phyloP scores from a whole-genome alignment of 2,329 filamentous ascomycete species.

The Elsinoe fawcettii region DNA sequence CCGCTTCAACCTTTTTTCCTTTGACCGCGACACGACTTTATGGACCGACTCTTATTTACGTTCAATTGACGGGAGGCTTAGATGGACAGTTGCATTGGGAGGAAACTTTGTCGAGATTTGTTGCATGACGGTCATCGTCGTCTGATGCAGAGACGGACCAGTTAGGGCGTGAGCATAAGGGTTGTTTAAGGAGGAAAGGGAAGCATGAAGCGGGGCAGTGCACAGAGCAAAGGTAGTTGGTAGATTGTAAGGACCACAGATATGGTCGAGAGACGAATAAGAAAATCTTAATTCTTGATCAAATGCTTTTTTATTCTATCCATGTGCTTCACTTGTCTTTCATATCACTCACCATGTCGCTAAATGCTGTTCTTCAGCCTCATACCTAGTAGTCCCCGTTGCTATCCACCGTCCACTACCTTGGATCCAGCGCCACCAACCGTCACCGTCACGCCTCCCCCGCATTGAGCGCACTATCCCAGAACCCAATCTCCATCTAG shows the following conservation, averaged over 20 bases:
- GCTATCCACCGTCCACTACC: neutral
- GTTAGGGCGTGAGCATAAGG: neutral
- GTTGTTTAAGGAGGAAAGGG: neutral
- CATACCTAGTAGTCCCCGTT: neutral
- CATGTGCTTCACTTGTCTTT: neutral
- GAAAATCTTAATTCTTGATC: neutral
- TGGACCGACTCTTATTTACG: neutral
- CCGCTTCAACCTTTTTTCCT: neutral
- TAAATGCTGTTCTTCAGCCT: neutral
- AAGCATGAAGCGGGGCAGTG: neutral
- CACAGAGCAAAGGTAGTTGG: neutral
- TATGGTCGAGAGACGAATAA: neutral
- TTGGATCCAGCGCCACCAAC: neutral
- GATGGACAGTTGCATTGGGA: slow-evolving; percentile 5
- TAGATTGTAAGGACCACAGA: neutral
- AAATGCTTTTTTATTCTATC: neutral
- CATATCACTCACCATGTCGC: neutral
- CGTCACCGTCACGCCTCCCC: slow-evolving; percentile 18
- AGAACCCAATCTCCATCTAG: slow-evolving; percentile 67
- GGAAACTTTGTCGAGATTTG: neutral
- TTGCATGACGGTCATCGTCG: neutral
- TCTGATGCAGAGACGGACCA: slow-evolving; percentile 1
- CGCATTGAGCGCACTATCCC: slow-evolving; percentile 55
- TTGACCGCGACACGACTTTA: slow-evolving; percentile 4
- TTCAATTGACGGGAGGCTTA: neutral